Percentiles rank a stretch among this genome's conserved stretches.
Conservation (phyloP, 495 filamentous ascomycete species). For the Lentithecium fluviatile region DNA sequence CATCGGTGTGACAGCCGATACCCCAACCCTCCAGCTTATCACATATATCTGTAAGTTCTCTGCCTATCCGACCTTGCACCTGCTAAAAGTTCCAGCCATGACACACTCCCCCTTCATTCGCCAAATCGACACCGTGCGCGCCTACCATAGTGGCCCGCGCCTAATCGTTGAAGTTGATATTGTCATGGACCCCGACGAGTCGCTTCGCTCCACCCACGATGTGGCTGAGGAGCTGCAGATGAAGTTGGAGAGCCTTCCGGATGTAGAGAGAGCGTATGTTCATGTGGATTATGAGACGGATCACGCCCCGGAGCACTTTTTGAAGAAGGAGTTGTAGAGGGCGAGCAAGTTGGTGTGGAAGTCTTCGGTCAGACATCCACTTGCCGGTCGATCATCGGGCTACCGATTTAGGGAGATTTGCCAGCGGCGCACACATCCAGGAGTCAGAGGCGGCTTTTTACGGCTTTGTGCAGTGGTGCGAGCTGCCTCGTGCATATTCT, state of each 20-base stretch:
- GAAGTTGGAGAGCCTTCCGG: constrained; percentile 87
- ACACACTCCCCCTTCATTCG: constrained; percentile 80
- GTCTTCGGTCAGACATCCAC: too few relatives aligned
- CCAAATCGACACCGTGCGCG: constrained; percentile 90
- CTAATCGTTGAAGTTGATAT: constrained; percentile 60
- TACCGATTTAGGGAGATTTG: too few relatives aligned
- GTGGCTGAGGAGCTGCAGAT: constrained; percentile 91
- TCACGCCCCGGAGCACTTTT: constrained; percentile 73
- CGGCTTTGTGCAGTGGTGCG: too few relatives aligned
- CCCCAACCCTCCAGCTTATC: constrained; percentile 86
- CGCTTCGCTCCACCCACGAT: constrained; percentile 80
- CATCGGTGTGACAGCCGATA: constrained; percentile 82
- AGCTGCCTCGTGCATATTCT: too few relatives aligned
- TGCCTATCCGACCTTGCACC: not conserved
- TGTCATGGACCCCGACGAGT: constrained; percentile 42
- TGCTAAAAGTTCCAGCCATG: too few relatives aligned
- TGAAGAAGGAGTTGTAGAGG: constrained; percentile 46
- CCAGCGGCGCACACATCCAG: too few relatives aligned
- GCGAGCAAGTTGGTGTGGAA: too few relatives aligned
- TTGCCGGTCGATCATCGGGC: not conserved
- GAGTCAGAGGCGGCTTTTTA: too few relatives aligned
- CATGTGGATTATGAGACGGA: constrained; percentile 97
- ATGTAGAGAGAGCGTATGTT: constrained; percentile 93
- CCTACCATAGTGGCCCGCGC: constrained; percentile 86
- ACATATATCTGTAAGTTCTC: constrained; percentile 78